Evolutionary conservation across 306 rosid genomes (phyloP).

Genomic region (Crataegus laevigata): DNA sequence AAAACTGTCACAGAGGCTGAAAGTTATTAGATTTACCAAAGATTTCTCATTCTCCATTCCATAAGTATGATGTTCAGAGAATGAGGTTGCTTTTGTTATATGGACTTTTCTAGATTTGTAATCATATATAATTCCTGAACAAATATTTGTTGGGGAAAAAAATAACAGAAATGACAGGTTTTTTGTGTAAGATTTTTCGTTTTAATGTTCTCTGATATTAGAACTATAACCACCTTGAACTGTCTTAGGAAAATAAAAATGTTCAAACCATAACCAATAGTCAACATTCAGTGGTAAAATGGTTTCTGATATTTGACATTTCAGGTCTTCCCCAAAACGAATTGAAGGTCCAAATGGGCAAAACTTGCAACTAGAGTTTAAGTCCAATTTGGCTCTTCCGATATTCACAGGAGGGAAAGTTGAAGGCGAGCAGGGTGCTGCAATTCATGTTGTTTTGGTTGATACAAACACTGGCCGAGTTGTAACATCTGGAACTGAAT

Average conservation of each 20-base stretch:
- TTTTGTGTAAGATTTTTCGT: neutral
- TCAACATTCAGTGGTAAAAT: neutral
- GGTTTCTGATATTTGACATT: slow-evolving; percentile 23
- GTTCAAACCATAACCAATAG: neutral
- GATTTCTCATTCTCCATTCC: neutral
- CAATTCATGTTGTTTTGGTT: slow-evolving; percentile 75
- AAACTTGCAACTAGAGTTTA: slow-evolving; percentile 75
- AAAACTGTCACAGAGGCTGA: neutral
- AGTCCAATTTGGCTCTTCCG: slow-evolving; percentile 87
- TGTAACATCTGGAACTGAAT: slow-evolving; percentile 73
- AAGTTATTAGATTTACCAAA: neutral
- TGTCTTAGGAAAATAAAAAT: neutral
- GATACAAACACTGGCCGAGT: slow-evolving; percentile 52
- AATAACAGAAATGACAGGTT: neutral
- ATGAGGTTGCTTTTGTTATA: neutral
- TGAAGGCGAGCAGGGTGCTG: slow-evolving; percentile 99
- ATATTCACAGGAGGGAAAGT: slow-evolving; percentile 99
- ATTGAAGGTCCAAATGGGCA: slow-evolving; percentile 92
- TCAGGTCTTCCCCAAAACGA: slow-evolving; percentile 93
- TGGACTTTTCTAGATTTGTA: neutral
- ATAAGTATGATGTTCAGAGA: neutral
- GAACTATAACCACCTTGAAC: neutral
- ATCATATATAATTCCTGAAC: neutral
- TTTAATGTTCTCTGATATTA: neutral
- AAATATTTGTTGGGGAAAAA: neutral